Base-by-base conservation (phyloP, 1,284 basidiomycete species). In the Ceratobasidium sp. region DNA sequence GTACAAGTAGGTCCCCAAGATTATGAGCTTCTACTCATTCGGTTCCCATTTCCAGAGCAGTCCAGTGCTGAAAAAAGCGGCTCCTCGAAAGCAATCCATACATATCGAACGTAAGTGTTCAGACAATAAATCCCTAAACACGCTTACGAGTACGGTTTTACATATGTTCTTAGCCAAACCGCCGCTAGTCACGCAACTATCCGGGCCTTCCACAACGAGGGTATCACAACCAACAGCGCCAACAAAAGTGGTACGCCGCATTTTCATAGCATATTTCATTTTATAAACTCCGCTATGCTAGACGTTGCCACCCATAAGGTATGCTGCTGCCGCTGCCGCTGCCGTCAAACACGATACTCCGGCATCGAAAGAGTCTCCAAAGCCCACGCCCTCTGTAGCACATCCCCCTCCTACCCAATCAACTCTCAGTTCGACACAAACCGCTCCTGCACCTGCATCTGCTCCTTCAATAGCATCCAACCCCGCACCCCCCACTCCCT, bases 251-350 rank as follows among this genome's bases (percentile, higher is more conserved):
- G 86, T 88, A 38, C 79, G 90, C 30, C 85, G 16, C 84, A 23
- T 40, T 81, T 28, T 80, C 86, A 44, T 30, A 58, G 80, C 83
- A 74, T 75, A 84, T 82, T 56, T 81, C 83, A 78, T 60, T 73
- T 78, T 80, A 63, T 76, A 79, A 30, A 78, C 83, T 16, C n/a
- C 80, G 51, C 23, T 6, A 16, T 25, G 18, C 16, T 61, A 71
- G 69, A 61, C 86, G 23, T 79, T 92, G 64, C 91, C 94, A 30
- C 84, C 86, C 1, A 94, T 96, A 78, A 86, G 92, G 62, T 98
- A 98, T 78, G 92, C 96, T 40, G 88, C 94, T 8, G 95, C 94
- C 0, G 95, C 95, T 1, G 95, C 94, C 0, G 94, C 94, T 0
- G 93, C 92, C 3, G 91, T 92, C 16, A 79, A 72, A 38, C 56